Percentiles rank a stretch among this genome's conserved stretches.
phyloP scores from a whole-genome alignment of 2,329 filamentous ascomycete species.

The Amauroascus niger region DNA sequence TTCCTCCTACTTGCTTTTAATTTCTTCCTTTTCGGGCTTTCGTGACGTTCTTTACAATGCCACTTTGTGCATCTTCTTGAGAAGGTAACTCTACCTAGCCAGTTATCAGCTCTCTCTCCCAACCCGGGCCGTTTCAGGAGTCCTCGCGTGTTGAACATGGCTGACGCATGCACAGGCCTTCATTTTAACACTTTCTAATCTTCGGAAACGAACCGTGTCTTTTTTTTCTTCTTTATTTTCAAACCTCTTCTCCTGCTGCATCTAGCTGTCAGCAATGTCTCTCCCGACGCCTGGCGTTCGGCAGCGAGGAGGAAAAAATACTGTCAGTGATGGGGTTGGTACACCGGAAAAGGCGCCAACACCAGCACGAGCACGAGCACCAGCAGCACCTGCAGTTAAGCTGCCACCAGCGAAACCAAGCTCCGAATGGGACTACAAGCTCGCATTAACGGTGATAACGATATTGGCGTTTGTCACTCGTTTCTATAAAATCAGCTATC shows the following conservation, averaged over 20 bases:
- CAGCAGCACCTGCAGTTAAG: constrained; percentile 13
- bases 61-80: constrained; percentile 12
- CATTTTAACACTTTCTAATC: too few species aligned
- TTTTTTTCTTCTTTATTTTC: not conserved
- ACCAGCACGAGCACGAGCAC: too few species aligned
- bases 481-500: constrained; percentile 93
- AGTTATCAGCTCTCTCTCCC: too few species aligned
- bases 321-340: constrained; percentile 21
- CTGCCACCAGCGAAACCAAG: not conserved
- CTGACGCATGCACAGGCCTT: too few species aligned
- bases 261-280: not conserved
- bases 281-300: constrained; percentile 29
- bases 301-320: constrained; percentile 36
- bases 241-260: not conserved
- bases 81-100: not conserved
- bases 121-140: too few species aligned
- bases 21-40: constrained; percentile 9
- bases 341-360: constrained; percentile 17
- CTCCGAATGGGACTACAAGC: constrained; percentile 70
- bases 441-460: constrained; percentile 68
- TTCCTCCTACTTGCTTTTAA: not conserved
- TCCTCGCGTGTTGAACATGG: too few species aligned
- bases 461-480: constrained; percentile 76
- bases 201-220: not conserved
- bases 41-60: constrained; percentile 19